Percentiles rank a stretch among this genome's conserved stretches.
phyloP scores from a whole-genome alignment of 345 rosid species.

The Rubroshorea leprosula region DNA sequence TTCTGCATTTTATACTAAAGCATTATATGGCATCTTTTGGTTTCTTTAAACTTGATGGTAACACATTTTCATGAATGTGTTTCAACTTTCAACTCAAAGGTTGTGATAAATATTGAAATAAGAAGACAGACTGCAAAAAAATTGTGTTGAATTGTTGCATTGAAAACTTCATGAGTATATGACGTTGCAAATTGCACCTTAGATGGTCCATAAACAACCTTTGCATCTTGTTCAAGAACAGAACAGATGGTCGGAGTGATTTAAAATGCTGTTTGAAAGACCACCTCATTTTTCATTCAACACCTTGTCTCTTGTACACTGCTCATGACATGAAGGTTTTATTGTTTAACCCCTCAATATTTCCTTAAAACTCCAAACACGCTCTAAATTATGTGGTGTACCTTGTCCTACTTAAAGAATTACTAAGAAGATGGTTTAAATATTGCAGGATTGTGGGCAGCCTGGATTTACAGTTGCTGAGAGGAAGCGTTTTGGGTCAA shows the following conservation, averaged over 20 bases:
- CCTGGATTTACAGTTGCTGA: conserved; percentile 94
- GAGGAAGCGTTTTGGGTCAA: conserved; percentile 78
- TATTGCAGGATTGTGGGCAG: conserved; percentile 79
- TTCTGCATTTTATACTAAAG: too few species aligned
- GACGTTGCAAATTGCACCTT: too few species aligned
- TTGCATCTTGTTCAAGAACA: conserved; percentile 2
- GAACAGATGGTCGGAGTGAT: too few species aligned
- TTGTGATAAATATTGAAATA: too few species aligned
- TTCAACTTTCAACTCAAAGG: too few species aligned
- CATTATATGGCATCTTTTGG: conserved; percentile 1
- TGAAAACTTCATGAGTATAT: too few species aligned
- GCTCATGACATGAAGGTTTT: too few species aligned
- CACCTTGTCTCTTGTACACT: neutral
- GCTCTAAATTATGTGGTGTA: neutral
- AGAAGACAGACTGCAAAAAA: too few species aligned
- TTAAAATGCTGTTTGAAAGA: neutral
- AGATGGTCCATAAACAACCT: neutral
- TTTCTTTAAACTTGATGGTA: neutral
- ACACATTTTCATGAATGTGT: too few species aligned
- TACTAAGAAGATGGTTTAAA: conserved; percentile 7
- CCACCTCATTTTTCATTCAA: neutral
- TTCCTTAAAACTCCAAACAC: neutral
- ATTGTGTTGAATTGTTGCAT: too few species aligned
- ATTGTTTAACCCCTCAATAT: neutral
- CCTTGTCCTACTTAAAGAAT: neutral